These are phyloP conservation scores for Fraxinus anomala DNA, from an alignment of 257 asterid genomes.

Conservation along the genomic window DNA sequence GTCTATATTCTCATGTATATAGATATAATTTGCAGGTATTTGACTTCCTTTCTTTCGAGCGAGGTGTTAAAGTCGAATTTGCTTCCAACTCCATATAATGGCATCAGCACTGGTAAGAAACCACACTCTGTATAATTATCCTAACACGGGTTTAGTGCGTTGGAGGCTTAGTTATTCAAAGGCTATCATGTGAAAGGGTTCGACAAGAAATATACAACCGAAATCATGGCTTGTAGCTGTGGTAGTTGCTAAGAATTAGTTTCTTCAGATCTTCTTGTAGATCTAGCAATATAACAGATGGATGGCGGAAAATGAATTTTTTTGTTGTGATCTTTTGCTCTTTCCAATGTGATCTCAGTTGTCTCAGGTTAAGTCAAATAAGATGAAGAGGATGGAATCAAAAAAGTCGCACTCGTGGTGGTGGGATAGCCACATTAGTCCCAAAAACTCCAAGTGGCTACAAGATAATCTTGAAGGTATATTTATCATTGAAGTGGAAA, in stretches of 20 bases:
- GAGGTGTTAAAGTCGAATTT: neutral
- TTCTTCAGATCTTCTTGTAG: neutral
- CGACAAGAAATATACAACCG: neutral
- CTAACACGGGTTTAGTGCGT: neutral
- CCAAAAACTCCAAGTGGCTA: constrained; percentile 86
- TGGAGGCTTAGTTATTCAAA: neutral
- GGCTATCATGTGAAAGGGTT: constrained; percentile 2
- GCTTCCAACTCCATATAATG: constrained; percentile 31
- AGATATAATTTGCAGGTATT: constrained; percentile 26
- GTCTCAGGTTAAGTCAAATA: constrained; percentile 52
- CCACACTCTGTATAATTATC: neutral
- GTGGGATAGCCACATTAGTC: constrained; percentile 93
- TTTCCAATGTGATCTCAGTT: neutral
- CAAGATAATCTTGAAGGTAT: constrained; percentile 85
- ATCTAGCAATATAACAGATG: neutral
- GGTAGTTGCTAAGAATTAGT: neutral
- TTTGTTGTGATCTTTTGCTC: constrained; percentile 7
- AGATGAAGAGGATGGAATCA: constrained; percentile 45
- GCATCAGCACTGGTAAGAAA: constrained; percentile 48
- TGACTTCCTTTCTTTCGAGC: constrained; percentile 17
- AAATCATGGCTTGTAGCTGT: neutral
- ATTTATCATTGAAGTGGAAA: neutral
- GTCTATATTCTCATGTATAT: neutral
- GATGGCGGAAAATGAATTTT: neutral
- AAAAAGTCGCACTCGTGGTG: constrained; percentile 88